A percentile compares a stretch with the other conserved stretches of the same genome.
Evolutionary conservation across 768 basidiomycete genomes (phyloP).

Genomic region (Pulveroboletus sp.): DNA sequence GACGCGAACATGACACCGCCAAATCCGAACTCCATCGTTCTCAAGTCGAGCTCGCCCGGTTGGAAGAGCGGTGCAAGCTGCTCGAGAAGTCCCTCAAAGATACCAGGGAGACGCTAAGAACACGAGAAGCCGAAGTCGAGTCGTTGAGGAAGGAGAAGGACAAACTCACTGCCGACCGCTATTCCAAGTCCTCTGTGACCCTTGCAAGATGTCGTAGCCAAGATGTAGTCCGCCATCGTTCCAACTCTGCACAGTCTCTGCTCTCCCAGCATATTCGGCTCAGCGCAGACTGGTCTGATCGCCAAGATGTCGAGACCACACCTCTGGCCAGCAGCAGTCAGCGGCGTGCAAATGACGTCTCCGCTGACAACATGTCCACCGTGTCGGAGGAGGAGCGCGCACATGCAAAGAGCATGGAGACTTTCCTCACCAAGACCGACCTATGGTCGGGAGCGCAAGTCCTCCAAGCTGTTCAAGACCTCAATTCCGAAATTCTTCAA

Average conservation of each 20-base stretch:
- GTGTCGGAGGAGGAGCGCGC: constrained; percentile 51
- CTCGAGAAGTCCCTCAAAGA: constrained; percentile 63
- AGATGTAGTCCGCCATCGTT: constrained; percentile 23
- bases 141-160: constrained; percentile 41
- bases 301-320: constrained; percentile 12
- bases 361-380: constrained; percentile 27
- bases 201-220: constrained; percentile 29
- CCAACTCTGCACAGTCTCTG: constrained; percentile 28
- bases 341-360: constrained; percentile 11
- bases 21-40: constrained; percentile 53
- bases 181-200: constrained; percentile 17
- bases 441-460: constrained; percentile 73
- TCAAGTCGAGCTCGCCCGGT: constrained; percentile 47
- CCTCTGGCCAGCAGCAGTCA: constrained; percentile 14
- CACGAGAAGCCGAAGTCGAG: constrained; percentile 59
- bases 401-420: constrained; percentile 53
- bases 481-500: constrained; percentile 78
- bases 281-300: constrained; percentile 32
- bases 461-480: constrained; percentile 72
- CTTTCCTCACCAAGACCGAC: constrained; percentile 71
- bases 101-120: constrained; percentile 52
- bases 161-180: constrained; percentile 22
- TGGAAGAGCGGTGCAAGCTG: constrained; percentile 58
- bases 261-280: constrained; percentile 30
- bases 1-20: constrained; percentile 53